These are phyloP conservation scores for Zea luxurians DNA, from an alignment of 176 grass and related monocot species.

Conservation along the genomic window DNA sequence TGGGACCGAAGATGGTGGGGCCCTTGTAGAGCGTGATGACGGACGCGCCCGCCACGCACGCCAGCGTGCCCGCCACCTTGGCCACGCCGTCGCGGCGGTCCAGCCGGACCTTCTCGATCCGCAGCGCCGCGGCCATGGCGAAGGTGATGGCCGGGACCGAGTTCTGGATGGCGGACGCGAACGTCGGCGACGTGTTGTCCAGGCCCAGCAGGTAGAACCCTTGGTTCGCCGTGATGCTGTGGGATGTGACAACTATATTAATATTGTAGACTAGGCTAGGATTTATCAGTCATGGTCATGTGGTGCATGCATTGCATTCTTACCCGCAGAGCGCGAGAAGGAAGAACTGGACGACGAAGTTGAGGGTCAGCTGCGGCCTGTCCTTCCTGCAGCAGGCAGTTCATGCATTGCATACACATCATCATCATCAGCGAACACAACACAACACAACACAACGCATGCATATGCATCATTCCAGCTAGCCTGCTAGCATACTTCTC, in stretches of 20 bases:
- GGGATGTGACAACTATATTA: too few relatives aligned
- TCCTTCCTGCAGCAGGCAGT: slow-evolving; percentile 65
- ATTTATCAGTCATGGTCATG: not conserved
- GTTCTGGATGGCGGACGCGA: slow-evolving; percentile 98
- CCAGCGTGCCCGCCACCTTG: slow-evolving; percentile 72
- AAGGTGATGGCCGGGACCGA: slow-evolving; percentile 98
- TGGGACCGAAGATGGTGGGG: slow-evolving; percentile 66
- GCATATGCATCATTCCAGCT: not conserved
- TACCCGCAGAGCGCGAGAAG: slow-evolving; percentile 88
- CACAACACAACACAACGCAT: too few relatives aligned
- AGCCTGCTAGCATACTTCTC: slow-evolving; percentile 55
- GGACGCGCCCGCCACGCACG: slow-evolving; percentile 80
- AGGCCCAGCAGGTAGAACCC: slow-evolving; percentile 94
- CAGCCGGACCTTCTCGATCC: slow-evolving; percentile 84
- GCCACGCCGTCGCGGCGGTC: slow-evolving; percentile 82
- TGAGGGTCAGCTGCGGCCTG: slow-evolving; percentile 61
- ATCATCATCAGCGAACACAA: not conserved
- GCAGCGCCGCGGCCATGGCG: slow-evolving; percentile 81
- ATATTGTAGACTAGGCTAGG: not conserved
- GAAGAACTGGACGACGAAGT: slow-evolving; percentile 85
- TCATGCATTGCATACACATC: not conserved
- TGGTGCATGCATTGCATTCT: too few relatives aligned
- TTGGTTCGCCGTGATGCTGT: slow-evolving; percentile 88
- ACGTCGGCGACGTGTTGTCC: slow-evolving; percentile 90
- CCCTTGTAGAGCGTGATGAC: slow-evolving; percentile 96